phyloP scores from a whole-genome alignment of 139 green algal genomes.

The Cymbomonas tetramitiformis region DNA sequence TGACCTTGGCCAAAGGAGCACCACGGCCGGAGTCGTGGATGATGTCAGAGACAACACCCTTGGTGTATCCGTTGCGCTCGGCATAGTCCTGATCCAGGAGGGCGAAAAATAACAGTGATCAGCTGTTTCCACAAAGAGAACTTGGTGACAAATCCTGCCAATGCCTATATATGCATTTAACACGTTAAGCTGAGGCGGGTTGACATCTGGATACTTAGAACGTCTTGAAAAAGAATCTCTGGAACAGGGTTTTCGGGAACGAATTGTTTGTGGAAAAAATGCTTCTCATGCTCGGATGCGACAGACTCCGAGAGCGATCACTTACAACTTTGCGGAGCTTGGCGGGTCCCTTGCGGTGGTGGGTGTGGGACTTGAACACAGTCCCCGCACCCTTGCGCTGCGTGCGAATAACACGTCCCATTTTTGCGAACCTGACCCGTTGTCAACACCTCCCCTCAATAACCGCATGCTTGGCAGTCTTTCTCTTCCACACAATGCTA shows the following conservation, averaged over 20 bases:
- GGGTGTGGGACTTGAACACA: constrained; percentile 90
- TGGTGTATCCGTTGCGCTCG: constrained; percentile 35
- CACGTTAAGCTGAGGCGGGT: too few species aligned
- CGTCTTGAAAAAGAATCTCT: too few species aligned
- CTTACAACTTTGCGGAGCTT: constrained; percentile 46
- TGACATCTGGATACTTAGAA: too few species aligned
- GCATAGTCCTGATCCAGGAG: constrained; percentile 30
- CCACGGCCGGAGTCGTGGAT: constrained; percentile 91
- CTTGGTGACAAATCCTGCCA: not conserved
- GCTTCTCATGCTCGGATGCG: not conserved
- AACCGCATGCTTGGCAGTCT: too few species aligned
- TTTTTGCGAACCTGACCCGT: constrained; percentile 46
- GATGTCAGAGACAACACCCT: constrained; percentile 86
- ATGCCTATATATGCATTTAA: too few species aligned
- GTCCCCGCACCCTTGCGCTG: constrained; percentile 94
- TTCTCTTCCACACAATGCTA: too few species aligned
- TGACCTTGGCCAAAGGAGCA: constrained; percentile 82
- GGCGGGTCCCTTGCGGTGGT: constrained; percentile 85
- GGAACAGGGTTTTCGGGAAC: not conserved
- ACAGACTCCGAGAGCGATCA: not conserved
- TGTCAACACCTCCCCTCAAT: too few species aligned
- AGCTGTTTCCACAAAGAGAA: not conserved
- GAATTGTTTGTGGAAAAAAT: not conserved
- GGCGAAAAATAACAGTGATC: not conserved
- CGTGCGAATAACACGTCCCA: constrained; percentile 91